Evolutionary conservation across 805 yeast genomes (phyloP), one percentile per base, ranked within the genome.

Genomic region (Sugiyamaella floridensis): DNA sequence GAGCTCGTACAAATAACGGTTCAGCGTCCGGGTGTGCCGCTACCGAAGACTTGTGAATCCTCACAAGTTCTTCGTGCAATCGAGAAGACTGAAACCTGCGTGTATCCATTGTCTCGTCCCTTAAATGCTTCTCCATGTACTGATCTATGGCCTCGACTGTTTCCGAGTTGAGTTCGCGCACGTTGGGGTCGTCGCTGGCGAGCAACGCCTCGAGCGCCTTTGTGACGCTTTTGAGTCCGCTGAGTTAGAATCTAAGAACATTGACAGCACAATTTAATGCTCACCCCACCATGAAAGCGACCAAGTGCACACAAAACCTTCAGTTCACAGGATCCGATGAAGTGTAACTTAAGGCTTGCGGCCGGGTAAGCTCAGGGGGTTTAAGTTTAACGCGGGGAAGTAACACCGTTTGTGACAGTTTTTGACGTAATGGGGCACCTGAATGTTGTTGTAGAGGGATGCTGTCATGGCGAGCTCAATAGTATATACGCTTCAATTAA

Each of bases 391-490:
- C 26, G 26, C 26, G 26, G 26, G 26, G 26, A 22, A 22, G 6
- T 22, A 6, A 3, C 6, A 22, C n/a, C n/a, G 26, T 22, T 22
- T 6, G 3, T 22, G 3, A 22, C 26, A 6, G 6, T 22, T 22
- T 22, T 22, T 22, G 26, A 22, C 26, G 26, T 16, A 19, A 32
- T 12, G 22, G 8, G 2, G 18, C 10, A 12, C 41, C 7, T 55
- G 45, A 66, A 62, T 46, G 68, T 89, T 14, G 96, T 95, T 4
- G 75, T 89, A 0, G 89, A 86, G 63, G 97, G 97, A 9, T 90
- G 97, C 63, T 81, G 95, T 58, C 97, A 90, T 67, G 96, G 97
- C 1, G 83, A 80, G 49, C 75, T 90, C 40, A 70, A 80, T 56
- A 59, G 63, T 14, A 83, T 89, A 1, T 89, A 88, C 62, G 47